Evolutionary conservation across 345 rosid species (phyloP).

Genomic region (Pelargonium nanum): DNA sequence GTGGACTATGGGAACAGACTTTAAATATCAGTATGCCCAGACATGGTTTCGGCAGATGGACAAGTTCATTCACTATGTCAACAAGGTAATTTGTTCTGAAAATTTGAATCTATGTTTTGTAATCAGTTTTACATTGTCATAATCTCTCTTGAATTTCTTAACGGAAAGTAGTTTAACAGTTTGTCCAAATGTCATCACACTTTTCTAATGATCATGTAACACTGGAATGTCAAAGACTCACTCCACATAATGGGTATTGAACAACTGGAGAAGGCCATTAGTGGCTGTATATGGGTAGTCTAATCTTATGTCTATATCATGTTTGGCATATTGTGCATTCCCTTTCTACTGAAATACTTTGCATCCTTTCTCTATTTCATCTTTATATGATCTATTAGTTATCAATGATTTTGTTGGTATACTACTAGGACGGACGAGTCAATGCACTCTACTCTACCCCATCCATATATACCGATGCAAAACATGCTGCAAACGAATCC

Average conservation of each 20-base stretch:
- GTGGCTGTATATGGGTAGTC: background rate
- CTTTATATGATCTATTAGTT: background rate
- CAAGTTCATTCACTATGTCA: conserved; percentile 92
- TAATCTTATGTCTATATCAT: background rate
- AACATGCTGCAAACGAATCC: conserved; percentile 52
- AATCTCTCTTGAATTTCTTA: background rate
- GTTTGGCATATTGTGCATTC: background rate
- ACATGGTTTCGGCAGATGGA: conserved; percentile 94
- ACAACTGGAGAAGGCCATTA: background rate
- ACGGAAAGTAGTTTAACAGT: background rate
- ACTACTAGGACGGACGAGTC: conserved; percentile 81
- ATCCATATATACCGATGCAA: conserved; percentile 94
- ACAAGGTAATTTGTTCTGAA: conserved; percentile 45
- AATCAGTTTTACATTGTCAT: background rate
- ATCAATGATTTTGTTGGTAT: conserved; percentile 7
- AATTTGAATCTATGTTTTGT: background rate
- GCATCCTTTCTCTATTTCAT: background rate
- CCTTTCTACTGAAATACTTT: background rate
- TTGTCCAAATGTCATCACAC: background rate
- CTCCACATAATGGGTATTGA: background rate
- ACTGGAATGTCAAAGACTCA: background rate
- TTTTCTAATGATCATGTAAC: background rate
- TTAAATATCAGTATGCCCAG: conserved; percentile 84
- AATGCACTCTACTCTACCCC: conserved; percentile 96
- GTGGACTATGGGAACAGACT: conserved; percentile 99